Percentiles rank a stretch among this genome's conserved stretches.
Evolutionary conservation across 176 grass and related monocot species (phyloP).

Genomic region (Rhynchospora tenuis): DNA sequence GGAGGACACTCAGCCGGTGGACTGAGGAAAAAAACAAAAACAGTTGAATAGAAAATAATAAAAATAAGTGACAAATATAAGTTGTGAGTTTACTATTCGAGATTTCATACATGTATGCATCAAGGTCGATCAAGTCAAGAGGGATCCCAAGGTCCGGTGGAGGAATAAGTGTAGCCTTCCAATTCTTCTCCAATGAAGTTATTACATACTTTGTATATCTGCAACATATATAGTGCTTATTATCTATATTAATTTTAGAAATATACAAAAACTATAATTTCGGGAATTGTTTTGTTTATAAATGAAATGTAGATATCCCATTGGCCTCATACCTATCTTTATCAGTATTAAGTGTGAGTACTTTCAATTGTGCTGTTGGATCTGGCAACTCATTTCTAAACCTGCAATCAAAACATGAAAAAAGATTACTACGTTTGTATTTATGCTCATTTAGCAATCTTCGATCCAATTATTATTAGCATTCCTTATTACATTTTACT

Average conservation of each 20-base stretch:
- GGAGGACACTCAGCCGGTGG: slow-evolving; percentile 38
- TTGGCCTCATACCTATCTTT: slow-evolving; percentile 62
- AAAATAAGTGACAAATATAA: background rate
- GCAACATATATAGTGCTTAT: slow-evolving; percentile 16
- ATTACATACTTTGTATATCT: slow-evolving; percentile 93
- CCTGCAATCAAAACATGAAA: slow-evolving; percentile 35
- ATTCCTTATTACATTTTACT: background rate
- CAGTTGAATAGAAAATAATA: background rate
- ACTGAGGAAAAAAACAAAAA: slow-evolving; percentile 24
- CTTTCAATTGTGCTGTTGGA: slow-evolving; percentile 68
- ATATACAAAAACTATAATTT: background rate
- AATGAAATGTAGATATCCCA: background rate
- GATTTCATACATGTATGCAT: slow-evolving; percentile 75
- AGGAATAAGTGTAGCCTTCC: slow-evolving; percentile 80
- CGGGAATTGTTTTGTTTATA: background rate
- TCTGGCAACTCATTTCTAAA: slow-evolving; percentile 97
- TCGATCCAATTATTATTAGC: background rate
- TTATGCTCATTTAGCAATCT: background rate
- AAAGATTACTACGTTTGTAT: slow-evolving; percentile 6
- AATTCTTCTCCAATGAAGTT: slow-evolving; percentile 90
- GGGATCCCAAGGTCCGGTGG: slow-evolving; percentile 91
- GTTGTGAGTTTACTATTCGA: slow-evolving; percentile 23
- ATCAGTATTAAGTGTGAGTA: slow-evolving; percentile 81
- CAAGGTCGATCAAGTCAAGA: slow-evolving; percentile 97
- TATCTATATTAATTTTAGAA: slow-evolving; percentile 1